Base-by-base conservation (phyloP, 176 grass and related monocot genomes). In the Ampelocalamus luodianensis region DNA sequence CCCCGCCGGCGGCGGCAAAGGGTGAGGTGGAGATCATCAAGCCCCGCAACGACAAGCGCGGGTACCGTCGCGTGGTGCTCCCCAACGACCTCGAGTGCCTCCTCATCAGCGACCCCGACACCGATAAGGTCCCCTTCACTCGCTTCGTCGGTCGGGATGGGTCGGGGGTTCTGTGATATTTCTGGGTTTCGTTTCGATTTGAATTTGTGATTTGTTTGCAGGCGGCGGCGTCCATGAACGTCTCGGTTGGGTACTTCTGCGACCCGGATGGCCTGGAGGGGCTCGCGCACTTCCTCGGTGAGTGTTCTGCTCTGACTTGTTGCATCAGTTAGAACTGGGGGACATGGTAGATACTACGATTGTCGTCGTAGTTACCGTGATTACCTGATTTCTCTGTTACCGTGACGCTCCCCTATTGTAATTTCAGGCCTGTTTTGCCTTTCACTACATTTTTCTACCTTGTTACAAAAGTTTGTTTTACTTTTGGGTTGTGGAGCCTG, bases 91-190 rank as follows among this genome's bases (percentile, higher is more conserved):
- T 98, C 42, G 91, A 92, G 69, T 92, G 89, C 49, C 93, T 94
- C 82, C 89, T 98, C 71, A 87, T 98, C 89, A 95, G 96, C 89
- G 96, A 98, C 81, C 91, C 96, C 72, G 96, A 98, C 62, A 95
- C 93, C 17, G 96, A 98, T 45, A 98, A 98, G 91, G 95, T 93
- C 42, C n/a, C 24, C 51, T 53, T 36, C 58, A 38, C 80, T 38
- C 1, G 49, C 59, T 79, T 16, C 36, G 53, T 46, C 65, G 48
- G 79, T 88, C 86, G 58, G 64, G 59, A 10, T n/a, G 48, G 17
- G 49, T 34, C 12, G 14, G 72, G 69, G 24, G 26, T 85, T 66
- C 77, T 43, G 38, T 27, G 18, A 4, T 37, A 48, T n/a, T 83
- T 43, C 22, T 20, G 56, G 44, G n/a, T 65, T 85, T 46, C 12